Evolutionary conservation across 176 grass and related monocot species (phyloP), one percentile per base, ranked within the genome.

Genomic region (Rhynchospora pubera): DNA sequence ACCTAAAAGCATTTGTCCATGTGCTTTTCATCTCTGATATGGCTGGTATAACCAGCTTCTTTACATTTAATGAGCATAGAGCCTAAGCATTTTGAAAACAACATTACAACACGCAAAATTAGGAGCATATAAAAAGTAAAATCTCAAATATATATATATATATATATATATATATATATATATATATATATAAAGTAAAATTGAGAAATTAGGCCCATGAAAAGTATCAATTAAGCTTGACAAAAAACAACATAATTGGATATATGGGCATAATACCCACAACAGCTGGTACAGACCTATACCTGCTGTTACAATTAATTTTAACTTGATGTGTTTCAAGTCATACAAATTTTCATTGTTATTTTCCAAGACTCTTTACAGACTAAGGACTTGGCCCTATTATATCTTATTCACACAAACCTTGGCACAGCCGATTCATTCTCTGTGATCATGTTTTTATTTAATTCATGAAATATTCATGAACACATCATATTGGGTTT

Each of bases 1-100:
- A 97, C 81, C 92, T 90, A 90, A 97, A 97, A 85, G 91, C 87
- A 69, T 69, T 84, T 83, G 80, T 94, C 94, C 94, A 97, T 57
- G 90, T 94, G 65, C 92, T 88, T 80, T 94, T 88, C 86, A 97
- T 68, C 89, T 97, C 92, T 53, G 92, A 87, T 83, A 93, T 94
- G 34, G 94, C 87, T 21, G 92, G 85, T 89, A 97, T 88, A 77
- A 97, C 80, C n/a, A 97, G 62, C 69, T 82, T 92, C 77, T 84
- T 84, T 66, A 97, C 87, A 89, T 89, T 88, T 39, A 97, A 87
- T 67, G 88, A 92, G 62, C 55, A 62, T 62, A 97, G 92, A 78
- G 74, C 88, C 94, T 97, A 78, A 21, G 76, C 12, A 74, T 66
- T 22, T 39, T 21, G n/a, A 87, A 62, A 85, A 86, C 60, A 86